phyloP scores from a whole-genome alignment of 1,139 yeast genomes.

The Lodderomyces pseudojiufengensis region DNA sequence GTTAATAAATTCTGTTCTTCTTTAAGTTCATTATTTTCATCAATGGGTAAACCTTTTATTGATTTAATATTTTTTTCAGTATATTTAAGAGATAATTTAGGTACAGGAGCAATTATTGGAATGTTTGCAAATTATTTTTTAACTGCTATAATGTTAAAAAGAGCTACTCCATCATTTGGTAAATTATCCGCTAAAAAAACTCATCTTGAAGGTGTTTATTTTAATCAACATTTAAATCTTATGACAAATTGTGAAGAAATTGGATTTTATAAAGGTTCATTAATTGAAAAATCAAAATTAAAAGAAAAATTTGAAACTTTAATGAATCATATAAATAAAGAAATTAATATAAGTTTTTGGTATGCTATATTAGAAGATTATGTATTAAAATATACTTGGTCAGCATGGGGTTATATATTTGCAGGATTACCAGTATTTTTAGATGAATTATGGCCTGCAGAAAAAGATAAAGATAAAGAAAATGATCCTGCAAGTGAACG shows the following conservation, averaged over 20 bases:
- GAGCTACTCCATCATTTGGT: slow-evolving; percentile 84
- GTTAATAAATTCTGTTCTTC: slow-evolving; percentile 79
- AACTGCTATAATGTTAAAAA: slow-evolving; percentile 73
- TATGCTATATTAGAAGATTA: slow-evolving; percentile 83
- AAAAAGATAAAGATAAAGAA: slow-evolving; percentile 10
- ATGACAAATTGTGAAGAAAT: slow-evolving; percentile 91
- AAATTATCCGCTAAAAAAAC: slow-evolving; percentile 69
- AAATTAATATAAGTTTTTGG: slow-evolving; percentile 48
- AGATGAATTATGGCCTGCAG: slow-evolving; percentile 39
- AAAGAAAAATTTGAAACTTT: slow-evolving; percentile 55
- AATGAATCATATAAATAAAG: slow-evolving; percentile 40
- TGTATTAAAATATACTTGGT: slow-evolving; percentile 88
- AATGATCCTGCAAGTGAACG: slow-evolving; percentile 30
- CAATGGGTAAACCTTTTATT: slow-evolving; percentile 86
- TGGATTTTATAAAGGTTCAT: slow-evolving; percentile 88
- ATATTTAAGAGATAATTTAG: slow-evolving; percentile 80
- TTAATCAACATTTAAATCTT: slow-evolving; percentile 80
- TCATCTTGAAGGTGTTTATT: slow-evolving; percentile 82
- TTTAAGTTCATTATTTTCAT: slow-evolving; percentile 78
- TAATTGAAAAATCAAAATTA: slow-evolving; percentile 72
- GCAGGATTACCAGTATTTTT: slow-evolving; percentile 79
- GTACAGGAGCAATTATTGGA: slow-evolving; percentile 79
- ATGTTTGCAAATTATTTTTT: slow-evolving; percentile 76
- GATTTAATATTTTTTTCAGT: slow-evolving; percentile 85
- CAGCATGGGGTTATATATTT: slow-evolving; percentile 87